phyloP scores from a whole-genome alignment of 192 early-diverging fungal species.

The Dissophora ornata region DNA sequence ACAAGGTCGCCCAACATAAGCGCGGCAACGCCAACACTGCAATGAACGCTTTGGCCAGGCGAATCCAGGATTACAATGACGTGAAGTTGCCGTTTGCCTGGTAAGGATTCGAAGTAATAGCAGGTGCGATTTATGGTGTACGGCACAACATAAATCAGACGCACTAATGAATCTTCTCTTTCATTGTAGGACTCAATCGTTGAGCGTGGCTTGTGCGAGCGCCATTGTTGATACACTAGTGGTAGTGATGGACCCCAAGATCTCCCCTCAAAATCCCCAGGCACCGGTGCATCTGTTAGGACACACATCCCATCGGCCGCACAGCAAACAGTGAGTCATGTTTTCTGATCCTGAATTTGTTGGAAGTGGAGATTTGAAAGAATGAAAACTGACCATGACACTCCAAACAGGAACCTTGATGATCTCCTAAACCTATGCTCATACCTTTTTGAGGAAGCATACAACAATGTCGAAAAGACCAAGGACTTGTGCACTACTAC shows the following conservation, averaged over 20 bases:
- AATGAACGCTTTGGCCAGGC: constrained; percentile 15
- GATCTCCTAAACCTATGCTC: constrained; percentile 14
- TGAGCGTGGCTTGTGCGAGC: constrained; percentile 21
- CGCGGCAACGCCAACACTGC: constrained; percentile 22
- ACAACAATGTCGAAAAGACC: constrained; percentile 1
- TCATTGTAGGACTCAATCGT: constrained; percentile 21
- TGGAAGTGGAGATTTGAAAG: too few relatives aligned
- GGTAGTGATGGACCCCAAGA: background rate
- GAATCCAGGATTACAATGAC: constrained; percentile 9
- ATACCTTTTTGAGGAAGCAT: constrained; percentile 18
- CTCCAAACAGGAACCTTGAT: constrained; percentile 14
- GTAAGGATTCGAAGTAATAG: background rate
- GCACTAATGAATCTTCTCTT: too few relatives aligned
- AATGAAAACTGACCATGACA: too few relatives aligned
- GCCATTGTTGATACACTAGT: constrained; percentile 21
- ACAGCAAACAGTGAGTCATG: constrained; percentile 8
- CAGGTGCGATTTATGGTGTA: background rate
- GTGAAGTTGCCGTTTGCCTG: constrained; percentile 10
- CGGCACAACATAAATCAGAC: background rate
- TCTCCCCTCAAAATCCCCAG: background rate
- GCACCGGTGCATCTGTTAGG: background rate
- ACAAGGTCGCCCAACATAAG: constrained; percentile 30
- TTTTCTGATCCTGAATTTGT: too few relatives aligned
- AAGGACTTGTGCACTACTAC: background rate
- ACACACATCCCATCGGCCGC: background rate